Evolutionary conservation across 345 rosid genomes (phyloP), one percentile per base, ranked within the genome.

Genomic region (Diplotaxis tenuifolia): DNA sequence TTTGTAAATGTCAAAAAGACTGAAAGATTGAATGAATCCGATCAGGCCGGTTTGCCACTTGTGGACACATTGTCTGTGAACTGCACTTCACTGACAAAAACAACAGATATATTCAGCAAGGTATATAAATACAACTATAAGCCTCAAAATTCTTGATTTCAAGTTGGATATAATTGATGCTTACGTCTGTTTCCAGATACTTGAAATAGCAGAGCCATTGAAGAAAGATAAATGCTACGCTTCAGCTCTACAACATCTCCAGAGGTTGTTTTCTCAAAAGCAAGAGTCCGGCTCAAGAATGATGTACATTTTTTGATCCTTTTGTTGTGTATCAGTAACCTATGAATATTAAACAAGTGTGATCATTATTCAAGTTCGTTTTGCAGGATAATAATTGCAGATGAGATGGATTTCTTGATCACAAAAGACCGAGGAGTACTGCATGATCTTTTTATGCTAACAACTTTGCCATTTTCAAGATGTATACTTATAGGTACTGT

Each of bases 381-480:
- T 54, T 81, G 49, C 88, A 89, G 98, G 88, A 57, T 93, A 42
- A 67, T 93, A 49, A 80, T 91, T 75, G 94, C 86, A 4, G 98
- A 91, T 80, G 98, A 91, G 83, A 72, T 93, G 86, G 98, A 93
- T 80, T 91, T 86, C 79, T 71, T 93, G 79, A 88, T 93, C 19
- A 91, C 96, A 9, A 87, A 68, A 77, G 98, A 91, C 74, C 77
- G 86, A 14, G 90, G 86, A 52, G 93, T 91, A 54, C 90, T 91
- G 40, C 88, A 91, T 72, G 96, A 94, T 78, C 89, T 94, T 60
- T 94, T 94, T 81, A 85, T 89, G 96, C 90, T 94, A 22, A 88
- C 98, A 74, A 85, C 95, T 67, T 82, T 88, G 53, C 93, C 95
- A 7, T 86, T 82, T 74, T 89, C 96, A 38, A 81, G 82, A 75